These are phyloP conservation scores for Articulospora tetracladia DNA, from an alignment of 495 filamentous ascomycete species.

Conservation along the genomic window DNA sequence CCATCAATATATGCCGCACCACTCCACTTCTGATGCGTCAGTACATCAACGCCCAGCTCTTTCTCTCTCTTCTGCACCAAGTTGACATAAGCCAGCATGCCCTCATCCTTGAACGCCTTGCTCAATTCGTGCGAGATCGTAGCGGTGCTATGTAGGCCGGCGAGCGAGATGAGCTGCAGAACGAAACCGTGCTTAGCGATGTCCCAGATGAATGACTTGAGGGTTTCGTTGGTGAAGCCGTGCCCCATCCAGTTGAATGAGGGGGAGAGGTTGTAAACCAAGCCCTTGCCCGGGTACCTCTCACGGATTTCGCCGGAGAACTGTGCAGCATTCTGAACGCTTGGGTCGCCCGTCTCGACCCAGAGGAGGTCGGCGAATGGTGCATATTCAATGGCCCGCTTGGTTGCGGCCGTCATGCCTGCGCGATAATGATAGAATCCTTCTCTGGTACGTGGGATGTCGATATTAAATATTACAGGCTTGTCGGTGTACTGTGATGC, in stretches of 20 bases:
- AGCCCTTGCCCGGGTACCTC: constrained; percentile 67
- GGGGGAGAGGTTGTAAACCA: constrained; percentile 94
- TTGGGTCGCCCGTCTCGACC: constrained; percentile 92
- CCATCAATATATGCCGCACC: constrained; percentile 91
- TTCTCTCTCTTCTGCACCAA: constrained; percentile 86
- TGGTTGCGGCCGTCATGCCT: constrained; percentile 84
- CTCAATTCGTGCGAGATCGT: constrained; percentile 84
- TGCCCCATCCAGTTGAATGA: constrained; percentile 99
- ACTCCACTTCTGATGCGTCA: constrained; percentile 99
- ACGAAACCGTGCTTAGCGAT: constrained; percentile 91
- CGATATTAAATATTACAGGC: constrained; percentile 81
- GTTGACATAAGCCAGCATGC: constrained; percentile 94
- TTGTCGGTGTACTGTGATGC: constrained; percentile 60
- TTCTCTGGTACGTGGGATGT: constrained; percentile 89
- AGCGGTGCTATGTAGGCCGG: constrained; percentile 85
- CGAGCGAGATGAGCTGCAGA: constrained; percentile 87
- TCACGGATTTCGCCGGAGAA: constrained; percentile 73
- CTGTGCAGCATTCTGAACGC: constrained; percentile 65
- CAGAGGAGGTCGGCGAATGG: constrained; percentile 95
- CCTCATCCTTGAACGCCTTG: constrained; percentile 76
- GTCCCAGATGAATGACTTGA: constrained; percentile 94
- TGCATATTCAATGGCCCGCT: constrained; percentile 84
- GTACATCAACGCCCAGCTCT: constrained; percentile 86
- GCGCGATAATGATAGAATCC: constrained; percentile 95
- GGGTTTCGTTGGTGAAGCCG: constrained; percentile 73